Conservation (phyloP, 1,139 yeast species). For the Sugiyamaella paludigena region DNA sequence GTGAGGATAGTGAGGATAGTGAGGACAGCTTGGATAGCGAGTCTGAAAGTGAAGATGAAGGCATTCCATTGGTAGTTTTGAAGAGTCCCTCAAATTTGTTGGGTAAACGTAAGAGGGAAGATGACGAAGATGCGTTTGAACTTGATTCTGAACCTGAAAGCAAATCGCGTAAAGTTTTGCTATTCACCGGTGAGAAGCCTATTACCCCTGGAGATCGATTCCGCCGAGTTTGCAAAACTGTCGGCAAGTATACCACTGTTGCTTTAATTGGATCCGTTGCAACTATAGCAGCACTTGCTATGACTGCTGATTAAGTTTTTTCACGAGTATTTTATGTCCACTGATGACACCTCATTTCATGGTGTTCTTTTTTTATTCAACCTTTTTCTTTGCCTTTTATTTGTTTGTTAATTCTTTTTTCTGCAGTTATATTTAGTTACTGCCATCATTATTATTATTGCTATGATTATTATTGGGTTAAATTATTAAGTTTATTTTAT, state of each 20-base stretch:
- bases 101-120: slow-evolving; percentile 1
- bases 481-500: no score
- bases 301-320: slow-evolving; percentile 14
- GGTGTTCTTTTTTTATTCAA: not conserved
- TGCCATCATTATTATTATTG: no score
- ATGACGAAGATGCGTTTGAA: not conserved
- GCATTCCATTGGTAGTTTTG: not conserved
- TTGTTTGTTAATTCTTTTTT: slow-evolving; percentile 4
- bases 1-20: not conserved
- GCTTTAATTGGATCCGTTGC: slow-evolving; percentile 28
- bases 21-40: not conserved
- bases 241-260: slow-evolving; percentile 18
- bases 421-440: not conserved
- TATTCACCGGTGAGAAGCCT: not conserved
- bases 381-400: slow-evolving; percentile 5
- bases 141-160: not conserved
- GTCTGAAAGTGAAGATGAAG: not conserved
- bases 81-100: no score
- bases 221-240: slow-evolving; percentile 6
- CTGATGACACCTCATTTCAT: slow-evolving; percentile 1
- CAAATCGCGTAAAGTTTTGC: slow-evolving; percentile 1
- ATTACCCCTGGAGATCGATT: not conserved
- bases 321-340: not conserved
- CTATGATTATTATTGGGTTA: no score
- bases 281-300: slow-evolving; percentile 28